Evolutionary conservation across 2,329 filamentous ascomycete species (phyloP).

Genomic region (Verticillium dahliae): DNA sequence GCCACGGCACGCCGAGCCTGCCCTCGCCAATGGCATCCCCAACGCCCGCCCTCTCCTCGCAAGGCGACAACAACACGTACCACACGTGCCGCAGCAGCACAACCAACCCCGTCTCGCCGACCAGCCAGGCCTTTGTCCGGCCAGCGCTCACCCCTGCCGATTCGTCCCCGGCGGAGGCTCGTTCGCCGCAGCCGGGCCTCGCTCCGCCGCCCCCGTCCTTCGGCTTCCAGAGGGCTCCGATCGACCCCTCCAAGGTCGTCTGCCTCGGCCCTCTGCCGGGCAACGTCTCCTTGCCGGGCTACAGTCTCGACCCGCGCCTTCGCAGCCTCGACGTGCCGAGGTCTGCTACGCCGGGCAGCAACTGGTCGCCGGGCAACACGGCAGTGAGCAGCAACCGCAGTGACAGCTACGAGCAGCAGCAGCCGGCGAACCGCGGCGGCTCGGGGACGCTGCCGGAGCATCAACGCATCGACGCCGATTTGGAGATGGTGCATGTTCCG

Average conservation of each 20-base stretch:
- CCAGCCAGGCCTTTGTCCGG: slow-evolving; percentile 12
- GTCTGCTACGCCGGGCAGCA: neutral
- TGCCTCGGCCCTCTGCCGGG: slow-evolving; percentile 49
- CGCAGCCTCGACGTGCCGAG: neutral
- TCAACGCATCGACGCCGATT: slow-evolving; percentile 35
- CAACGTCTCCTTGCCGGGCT: neutral
- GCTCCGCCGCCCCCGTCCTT: slow-evolving; percentile 19
- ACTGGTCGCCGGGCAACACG: neutral
- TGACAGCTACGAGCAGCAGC: slow-evolving; percentile 35
- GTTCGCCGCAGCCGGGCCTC: slow-evolving; percentile 13
- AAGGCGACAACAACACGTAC: slow-evolving; percentile 14
- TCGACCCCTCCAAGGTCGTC: slow-evolving; percentile 45
- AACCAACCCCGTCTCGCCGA: slow-evolving; percentile 8
- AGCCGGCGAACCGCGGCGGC: slow-evolving; percentile 7
- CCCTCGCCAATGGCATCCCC: slow-evolving; percentile 33
- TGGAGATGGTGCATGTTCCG: slow-evolving; percentile 43
- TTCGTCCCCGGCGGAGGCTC: slow-evolving; percentile 15
- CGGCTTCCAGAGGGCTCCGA: slow-evolving; percentile 38
- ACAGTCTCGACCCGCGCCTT: slow-evolving; percentile 15
- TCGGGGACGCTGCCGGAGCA: slow-evolving; percentile 20
- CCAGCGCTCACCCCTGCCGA: slow-evolving; percentile 20
- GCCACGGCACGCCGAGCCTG: slow-evolving; percentile 26
- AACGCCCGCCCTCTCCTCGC: slow-evolving; percentile 9
- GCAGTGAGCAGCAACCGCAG: slow-evolving; percentile 42
- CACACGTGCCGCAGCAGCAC: neutral